Evolutionary conservation across 2,329 filamentous ascomycete species (phyloP), one percentile per base, ranked within the genome.

Genomic region (Sclerotinia minor): DNA sequence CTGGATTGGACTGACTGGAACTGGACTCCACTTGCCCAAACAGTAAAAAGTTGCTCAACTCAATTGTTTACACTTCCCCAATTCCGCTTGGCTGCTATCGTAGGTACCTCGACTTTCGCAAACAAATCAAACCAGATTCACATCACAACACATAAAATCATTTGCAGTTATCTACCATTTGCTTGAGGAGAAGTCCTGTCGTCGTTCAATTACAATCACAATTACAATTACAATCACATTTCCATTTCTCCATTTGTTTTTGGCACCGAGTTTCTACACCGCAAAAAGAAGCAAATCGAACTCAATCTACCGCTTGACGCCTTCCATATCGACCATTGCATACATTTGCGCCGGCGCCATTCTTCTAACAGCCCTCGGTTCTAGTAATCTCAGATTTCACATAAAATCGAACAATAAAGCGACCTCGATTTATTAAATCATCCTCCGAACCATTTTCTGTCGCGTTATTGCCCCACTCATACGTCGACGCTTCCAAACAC

Each of bases 401-500:
- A 61, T 35, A 61, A 13, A n/a, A 7, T 35, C 21, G 17, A 49
- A 49, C 21, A 61, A 38, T 26, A 19, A 35, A 17, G 13, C 29
- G 17, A 26, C n/a, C 29, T n/a, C 15, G 47, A 50, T 21, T 50
- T 15, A 17, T 59, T 44, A 17, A 49, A 50, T 65, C 53, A 38
- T 49, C 21, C 26, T 29, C 26, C 54, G 35, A 26, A 35, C 21
- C 35, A 26, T 35, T 54, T 53, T 47, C 15, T 35, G 38, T 53
- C 47, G 35, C 55, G 59, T 52, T 5, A 29, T 47, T 67, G 65
- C 65, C 65, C 65, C 65, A 67, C 64, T 24, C 26, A 29, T 17
- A 66, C 47, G 19, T 47, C 26, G 57, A 45, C 44, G 21, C 54
- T 67, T 53, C 26, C 53, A 32, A 26, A 53, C 32, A 26, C 45